Base-by-base conservation (phyloP, 1,284 basidiomycete species). In the Ganoderma resinaceum region DNA sequence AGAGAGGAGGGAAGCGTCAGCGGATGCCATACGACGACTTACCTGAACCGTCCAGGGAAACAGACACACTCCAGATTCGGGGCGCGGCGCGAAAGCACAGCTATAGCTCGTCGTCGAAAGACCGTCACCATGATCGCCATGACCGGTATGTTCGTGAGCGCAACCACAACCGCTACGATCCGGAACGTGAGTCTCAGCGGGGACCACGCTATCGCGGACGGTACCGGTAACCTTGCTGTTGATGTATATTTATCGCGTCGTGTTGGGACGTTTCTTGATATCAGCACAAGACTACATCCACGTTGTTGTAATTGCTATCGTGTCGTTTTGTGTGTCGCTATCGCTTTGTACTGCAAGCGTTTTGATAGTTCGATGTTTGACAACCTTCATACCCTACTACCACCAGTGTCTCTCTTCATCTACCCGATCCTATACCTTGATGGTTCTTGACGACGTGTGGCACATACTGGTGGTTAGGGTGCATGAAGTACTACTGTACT, bases 141-240 rank as follows among this genome's bases (percentile, higher is more conserved):
- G 74, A 75, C n/a, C 73, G 66, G 43, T 70, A 76, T 61, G 16
- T 37, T 37, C 66, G 71, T 6, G 73, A 72, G 16, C 62, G 65
- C 35, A 67, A 71, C 55, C 59, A 40, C 9, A 63, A 68, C 52
- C 70, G 66, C 7, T 59, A 61, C 20, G 67, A 62, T 3, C 3
- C 43, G 20, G 26, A 68, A 16, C 55, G 67, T 5, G 70, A 68
- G 14, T 62, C 71, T 9, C 70, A 72, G 23, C 73, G 75, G 16
- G 75, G 76, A 14, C 76, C 77, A 8, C 73, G 76, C 31, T 79
- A 78, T 64, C 71, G 72, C 18, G 78, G 78, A 64, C 75, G 78
- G 1, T 79, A 79, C 3, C 72, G 78, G 66, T 77, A 71, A 75
- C 37, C 55, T 35, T n/a, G 7, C 9, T 49, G 46, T 11, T 26